Evolutionary conservation across 306 rosid species (phyloP).

Genomic region (Lathyrus tuberosus): DNA sequence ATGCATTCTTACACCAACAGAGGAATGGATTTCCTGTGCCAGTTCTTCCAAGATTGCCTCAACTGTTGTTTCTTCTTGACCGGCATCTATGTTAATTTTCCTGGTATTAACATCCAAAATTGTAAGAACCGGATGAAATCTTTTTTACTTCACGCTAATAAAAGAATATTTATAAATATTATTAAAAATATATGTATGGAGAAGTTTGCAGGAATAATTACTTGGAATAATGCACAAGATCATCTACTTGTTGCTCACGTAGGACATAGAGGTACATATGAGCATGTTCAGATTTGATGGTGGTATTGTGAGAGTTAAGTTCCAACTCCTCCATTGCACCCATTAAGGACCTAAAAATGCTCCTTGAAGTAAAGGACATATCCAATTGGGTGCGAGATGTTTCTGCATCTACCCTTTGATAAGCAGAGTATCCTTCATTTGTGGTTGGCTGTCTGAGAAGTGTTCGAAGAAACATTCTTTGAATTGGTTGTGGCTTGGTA

Average conservation of each 20-base stretch:
- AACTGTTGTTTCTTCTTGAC: constrained; percentile 67
- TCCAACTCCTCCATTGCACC: constrained; percentile 99
- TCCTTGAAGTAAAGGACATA: constrained; percentile 80
- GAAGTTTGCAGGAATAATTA: constrained; percentile 47
- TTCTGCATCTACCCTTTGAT: constrained; percentile 62
- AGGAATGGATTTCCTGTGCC: constrained; percentile 75
- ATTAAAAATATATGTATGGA: neutral
- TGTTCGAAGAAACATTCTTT: constrained; percentile 94
- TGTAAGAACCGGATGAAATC: constrained; percentile 43
- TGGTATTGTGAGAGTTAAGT: constrained; percentile 84
- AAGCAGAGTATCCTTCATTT: constrained; percentile 67
- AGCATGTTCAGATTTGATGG: constrained; percentile 77
- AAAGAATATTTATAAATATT: constrained; percentile 8
- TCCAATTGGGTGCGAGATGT: constrained; percentile 50
- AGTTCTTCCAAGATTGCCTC: constrained; percentile 69
- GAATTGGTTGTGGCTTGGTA: constrained; percentile 63
- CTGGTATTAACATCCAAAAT: constrained; percentile 55
- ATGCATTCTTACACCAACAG: constrained; percentile 95
- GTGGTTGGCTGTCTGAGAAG: constrained; percentile 88
- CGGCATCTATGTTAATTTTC: constrained; percentile 60
- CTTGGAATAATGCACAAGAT: constrained; percentile 81
- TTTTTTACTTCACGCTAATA: constrained; percentile 27
- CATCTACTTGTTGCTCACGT: constrained; percentile 76
- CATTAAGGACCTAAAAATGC: constrained; percentile 85
- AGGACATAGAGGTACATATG: constrained; percentile 93